Base-by-base conservation (phyloP, 306 rosid genomes). In the Comarum palustre region DNA sequence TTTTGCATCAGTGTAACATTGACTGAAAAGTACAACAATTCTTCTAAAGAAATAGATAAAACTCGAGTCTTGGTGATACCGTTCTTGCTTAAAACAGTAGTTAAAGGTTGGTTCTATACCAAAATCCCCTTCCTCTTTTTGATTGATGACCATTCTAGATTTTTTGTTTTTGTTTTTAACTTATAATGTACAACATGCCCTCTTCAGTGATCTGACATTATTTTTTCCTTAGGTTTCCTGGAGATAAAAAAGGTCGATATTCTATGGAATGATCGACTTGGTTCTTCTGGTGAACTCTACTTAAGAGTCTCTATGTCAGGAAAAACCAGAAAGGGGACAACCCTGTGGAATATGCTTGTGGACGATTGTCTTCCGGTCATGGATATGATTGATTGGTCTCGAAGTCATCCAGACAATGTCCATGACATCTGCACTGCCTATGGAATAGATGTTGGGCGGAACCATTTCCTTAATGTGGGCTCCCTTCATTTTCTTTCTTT, bases 331-430 rank as follows among this genome's bases (percentile, higher is more conserved):
- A 75, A 36, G 71, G 81, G 81, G 62, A 73, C 78, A 68, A 61
- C 66, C 66, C 80, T 84, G 73, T 95, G 99, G 99, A 85, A 87
- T 74, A 65, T 76, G 29, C 88, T 95, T 12, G 50, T 81, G 82
- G 72, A 82, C 81, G 81, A 79, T 68, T 95, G 92, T 79, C 85
- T 85, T 62, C 87, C 57, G 54, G 79, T 91, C 76, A 87, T 87
- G 93, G 80, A 85, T 62, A 61, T 90, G 86, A 90, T 95, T 69
- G 96, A 95, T 79, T 91, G 99, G 99, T 79, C 93, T 47, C 91
- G 96, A 38, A 89, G 97, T 87, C 99, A 88, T 82, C 99, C 97
- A 5, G 96, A 95, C 68, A 90, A 83, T 69, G 81, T 87, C 31
- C 86, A 83, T 73, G 88, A 90, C 73, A 76, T 86, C 71, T 87